phyloP scores from a whole-genome alignment of 495 filamentous ascomycete genomes.

The Astrocystis sublimbata region DNA sequence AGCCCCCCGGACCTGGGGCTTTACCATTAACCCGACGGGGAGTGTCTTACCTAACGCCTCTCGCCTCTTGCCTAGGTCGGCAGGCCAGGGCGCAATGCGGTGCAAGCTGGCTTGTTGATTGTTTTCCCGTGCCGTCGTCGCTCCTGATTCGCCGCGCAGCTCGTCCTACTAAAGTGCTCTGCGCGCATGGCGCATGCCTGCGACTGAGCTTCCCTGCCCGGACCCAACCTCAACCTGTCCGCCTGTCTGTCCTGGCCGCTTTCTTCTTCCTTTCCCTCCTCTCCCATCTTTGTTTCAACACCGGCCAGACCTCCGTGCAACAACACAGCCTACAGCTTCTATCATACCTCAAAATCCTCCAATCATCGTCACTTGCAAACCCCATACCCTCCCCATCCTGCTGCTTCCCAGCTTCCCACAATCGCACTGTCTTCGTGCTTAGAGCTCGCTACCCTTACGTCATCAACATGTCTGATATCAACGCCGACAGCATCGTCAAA shows the following conservation, averaged over 20 bases:
- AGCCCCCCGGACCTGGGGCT: slow-evolving; percentile 2
- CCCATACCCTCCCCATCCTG: slow-evolving; percentile 3
- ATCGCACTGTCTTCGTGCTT: slow-evolving; percentile 21
- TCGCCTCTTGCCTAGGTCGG: too few species aligned
- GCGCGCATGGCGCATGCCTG: slow-evolving; percentile 26
- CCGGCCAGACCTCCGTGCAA: neutral
- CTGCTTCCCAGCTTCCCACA: neutral
- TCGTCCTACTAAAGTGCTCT: slow-evolving; percentile 24
- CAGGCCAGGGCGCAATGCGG: neutral
- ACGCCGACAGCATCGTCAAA: slow-evolving; percentile 42
- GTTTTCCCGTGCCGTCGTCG: slow-evolving; percentile 35
- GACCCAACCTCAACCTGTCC: slow-evolving; percentile 35
- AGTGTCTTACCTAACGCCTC: slow-evolving; percentile 26
- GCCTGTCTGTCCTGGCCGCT: slow-evolving; percentile 22
- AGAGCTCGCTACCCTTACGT: slow-evolving; percentile 38
- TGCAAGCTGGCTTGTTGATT: slow-evolving; percentile 26
- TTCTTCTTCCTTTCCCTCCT: slow-evolving; percentile 19
- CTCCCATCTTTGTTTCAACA: slow-evolving; percentile 12
- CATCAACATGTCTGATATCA: slow-evolving; percentile 45
- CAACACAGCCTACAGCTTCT: neutral
- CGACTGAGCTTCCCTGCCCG: slow-evolving; percentile 11
- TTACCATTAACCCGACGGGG: slow-evolving; percentile 15
- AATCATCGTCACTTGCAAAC: slow-evolving; percentile 17
- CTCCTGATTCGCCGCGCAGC: slow-evolving; percentile 37
- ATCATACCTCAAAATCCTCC: slow-evolving; percentile 1